Evolutionary conservation across 2,329 filamentous ascomycete species (phyloP).

Genomic region (Orbilia ellipsospora): DNA sequence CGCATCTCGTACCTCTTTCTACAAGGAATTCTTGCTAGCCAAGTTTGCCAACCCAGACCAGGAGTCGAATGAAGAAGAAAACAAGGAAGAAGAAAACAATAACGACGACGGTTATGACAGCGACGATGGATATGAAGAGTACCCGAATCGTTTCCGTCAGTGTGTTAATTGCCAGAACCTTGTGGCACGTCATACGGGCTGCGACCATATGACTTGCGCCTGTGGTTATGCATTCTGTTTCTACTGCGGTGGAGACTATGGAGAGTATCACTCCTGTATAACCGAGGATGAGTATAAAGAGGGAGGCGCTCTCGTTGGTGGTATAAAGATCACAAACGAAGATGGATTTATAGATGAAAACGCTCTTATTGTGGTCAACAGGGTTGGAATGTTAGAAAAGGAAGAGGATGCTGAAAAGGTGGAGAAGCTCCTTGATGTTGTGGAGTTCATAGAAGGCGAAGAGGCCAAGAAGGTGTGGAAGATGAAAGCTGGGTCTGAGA

Average conservation of each 20-base stretch:
- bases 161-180: constrained; percentile 48
- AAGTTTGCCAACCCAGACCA: constrained; percentile 26
- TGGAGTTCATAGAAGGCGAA: constrained; percentile 35
- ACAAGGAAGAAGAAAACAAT: constrained; percentile 6
- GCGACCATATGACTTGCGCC: constrained; percentile 51
- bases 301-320: constrained; percentile 24
- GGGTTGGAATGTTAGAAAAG: constrained; percentile 2
- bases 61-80: constrained; percentile 16
- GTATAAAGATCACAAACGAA: constrained; percentile 50
- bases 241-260: constrained; percentile 47
- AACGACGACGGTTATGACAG: constrained; percentile 14
- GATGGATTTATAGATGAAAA: constrained; percentile 40
- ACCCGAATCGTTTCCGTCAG: constrained; percentile 50
- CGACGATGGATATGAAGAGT: constrained; percentile 46
- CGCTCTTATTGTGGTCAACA: constrained; percentile 24
- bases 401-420: constrained; percentile 36
- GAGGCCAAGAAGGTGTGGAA: constrained; percentile 43
- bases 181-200: constrained; percentile 46
- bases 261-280: constrained; percentile 46
- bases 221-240: constrained; percentile 52
- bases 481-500: constrained; percentile 12
- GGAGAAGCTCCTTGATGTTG: constrained; percentile 31
- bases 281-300: constrained; percentile 37
- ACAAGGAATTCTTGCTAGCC: constrained; percentile 40
- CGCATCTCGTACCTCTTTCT: constrained; percentile 32